Percentiles rank a stretch among this genome's conserved stretches.
phyloP scores from a whole-genome alignment of 2,329 filamentous ascomycete species.

The Alternaria rosae region DNA sequence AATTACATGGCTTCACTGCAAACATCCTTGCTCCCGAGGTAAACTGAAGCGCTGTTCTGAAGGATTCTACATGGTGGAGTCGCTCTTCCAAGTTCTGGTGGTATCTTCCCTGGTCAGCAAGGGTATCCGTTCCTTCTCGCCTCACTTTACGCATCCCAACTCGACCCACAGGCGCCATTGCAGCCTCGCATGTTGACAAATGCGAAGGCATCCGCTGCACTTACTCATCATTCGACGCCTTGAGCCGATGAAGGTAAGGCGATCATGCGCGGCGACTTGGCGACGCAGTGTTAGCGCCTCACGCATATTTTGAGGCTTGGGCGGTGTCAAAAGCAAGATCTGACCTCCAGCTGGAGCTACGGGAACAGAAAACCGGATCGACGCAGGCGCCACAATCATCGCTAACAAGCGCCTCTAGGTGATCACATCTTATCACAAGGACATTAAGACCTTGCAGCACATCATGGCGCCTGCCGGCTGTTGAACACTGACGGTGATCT shows the following conservation, averaged over 20 bases:
- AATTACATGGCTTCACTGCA: slow-evolving; percentile 26
- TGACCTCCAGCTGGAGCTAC: slow-evolving; percentile 17
- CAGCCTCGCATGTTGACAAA: slow-evolving; percentile 23
- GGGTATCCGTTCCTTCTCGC: slow-evolving; percentile 20
- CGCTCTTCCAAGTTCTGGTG: slow-evolving; percentile 3
- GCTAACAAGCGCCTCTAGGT: slow-evolving; percentile 7
- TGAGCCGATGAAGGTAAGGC: slow-evolving; percentile 3
- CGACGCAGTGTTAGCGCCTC: slow-evolving; percentile 8
- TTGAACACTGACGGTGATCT: slow-evolving; percentile 24
- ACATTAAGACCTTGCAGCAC: slow-evolving; percentile 16
- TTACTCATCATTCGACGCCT: slow-evolving; percentile 2
- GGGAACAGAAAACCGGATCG: slow-evolving; percentile 17
- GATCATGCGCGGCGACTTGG: slow-evolving; percentile 14
- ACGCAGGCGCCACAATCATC: slow-evolving; percentile 11
- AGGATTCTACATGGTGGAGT: slow-evolving; percentile 15
- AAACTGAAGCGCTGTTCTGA: slow-evolving; percentile 3
- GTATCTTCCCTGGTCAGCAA: slow-evolving; percentile 7
- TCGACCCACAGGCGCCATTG: slow-evolving; percentile 10
- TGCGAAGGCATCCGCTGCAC: slow-evolving; percentile 3
- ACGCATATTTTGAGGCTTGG: slow-evolving; percentile 10
- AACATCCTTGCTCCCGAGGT: slow-evolving; percentile 3
- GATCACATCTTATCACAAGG: slow-evolving; percentile 17
- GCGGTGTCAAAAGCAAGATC: slow-evolving; percentile 11
- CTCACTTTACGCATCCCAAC: slow-evolving; percentile 18
- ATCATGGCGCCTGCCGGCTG: slow-evolving; percentile 16